These are phyloP conservation scores for Ophiocordyceps camponoti-leonardi DNA, from an alignment of 2,329 filamentous ascomycete genomes.

Conservation along the genomic window DNA sequence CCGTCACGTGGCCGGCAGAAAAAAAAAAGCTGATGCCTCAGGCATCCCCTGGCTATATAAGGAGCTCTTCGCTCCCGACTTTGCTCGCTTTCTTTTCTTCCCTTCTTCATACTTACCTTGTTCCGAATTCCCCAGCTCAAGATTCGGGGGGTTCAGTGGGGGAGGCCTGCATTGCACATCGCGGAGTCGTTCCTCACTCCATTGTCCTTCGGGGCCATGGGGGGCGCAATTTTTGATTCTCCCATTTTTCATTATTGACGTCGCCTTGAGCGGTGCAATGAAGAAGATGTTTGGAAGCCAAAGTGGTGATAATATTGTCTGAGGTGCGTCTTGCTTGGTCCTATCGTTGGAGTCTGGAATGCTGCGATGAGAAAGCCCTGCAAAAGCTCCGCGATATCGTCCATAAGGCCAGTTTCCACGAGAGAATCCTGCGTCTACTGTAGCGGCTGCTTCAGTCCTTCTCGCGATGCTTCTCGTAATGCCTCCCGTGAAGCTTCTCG, in stretches of 20 bases:
- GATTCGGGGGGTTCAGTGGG: slow-evolving; percentile 23
- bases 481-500: too few relatives aligned
- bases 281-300: slow-evolving; percentile 19
- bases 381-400: too few relatives aligned
- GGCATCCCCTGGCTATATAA: slow-evolving; percentile 17
- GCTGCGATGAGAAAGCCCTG: too few relatives aligned
- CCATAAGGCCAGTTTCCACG: too few relatives aligned
- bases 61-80: not conserved
- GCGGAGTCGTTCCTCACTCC: slow-evolving; percentile 29
- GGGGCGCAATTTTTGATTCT: slow-evolving; percentile 36
- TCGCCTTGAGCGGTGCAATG: slow-evolving; percentile 20
- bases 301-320: too few relatives aligned
- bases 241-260: slow-evolving; percentile 26
- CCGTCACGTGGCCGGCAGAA: slow-evolving; percentile 8
- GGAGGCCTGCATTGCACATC: slow-evolving; percentile 39
- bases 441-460: too few relatives aligned
- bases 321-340: too few relatives aligned
- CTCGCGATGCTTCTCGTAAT: too few relatives aligned
- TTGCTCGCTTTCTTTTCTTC: slow-evolving; percentile 13
- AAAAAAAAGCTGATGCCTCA: slow-evolving; percentile 5
- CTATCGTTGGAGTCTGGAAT: too few relatives aligned
- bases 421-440: too few relatives aligned
- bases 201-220: slow-evolving; percentile 39
- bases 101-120: slow-evolving; percentile 39
- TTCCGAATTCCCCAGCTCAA: slow-evolving; percentile 25